phyloP scores from a whole-genome alignment of 129 eudicot genomes.

The Kitagawia praeruptora region DNA sequence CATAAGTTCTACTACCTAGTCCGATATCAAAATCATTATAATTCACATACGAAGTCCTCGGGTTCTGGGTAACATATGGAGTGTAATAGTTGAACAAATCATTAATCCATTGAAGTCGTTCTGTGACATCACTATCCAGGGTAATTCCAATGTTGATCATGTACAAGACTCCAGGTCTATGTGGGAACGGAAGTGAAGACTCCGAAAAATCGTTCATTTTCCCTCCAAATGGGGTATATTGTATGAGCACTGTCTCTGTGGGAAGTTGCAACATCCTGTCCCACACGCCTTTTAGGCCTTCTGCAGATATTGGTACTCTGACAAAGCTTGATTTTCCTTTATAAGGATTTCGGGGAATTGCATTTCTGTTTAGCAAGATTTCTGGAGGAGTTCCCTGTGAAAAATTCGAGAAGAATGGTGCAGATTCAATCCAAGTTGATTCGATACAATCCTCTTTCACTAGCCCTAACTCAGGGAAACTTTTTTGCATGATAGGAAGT shows the following conservation, averaged over 20 bases:
- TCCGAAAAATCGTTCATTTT: background rate
- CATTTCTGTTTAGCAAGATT: background rate
- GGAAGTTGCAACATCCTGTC: conserved; percentile 6
- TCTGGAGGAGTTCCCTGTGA: background rate
- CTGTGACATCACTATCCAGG: background rate
- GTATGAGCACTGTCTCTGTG: background rate
- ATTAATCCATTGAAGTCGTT: background rate
- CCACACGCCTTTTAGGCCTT: conserved; percentile 3
- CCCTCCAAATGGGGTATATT: background rate
- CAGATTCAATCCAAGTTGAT: background rate
- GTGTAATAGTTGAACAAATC: background rate
- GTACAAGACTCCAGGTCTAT: background rate
- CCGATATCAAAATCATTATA: background rate
- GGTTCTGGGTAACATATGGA: background rate
- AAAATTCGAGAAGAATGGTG: conserved; percentile 1
- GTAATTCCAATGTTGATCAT: background rate
- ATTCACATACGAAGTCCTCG: background rate
- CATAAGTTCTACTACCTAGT: background rate
- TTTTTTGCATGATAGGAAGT: background rate
- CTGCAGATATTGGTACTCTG: background rate
- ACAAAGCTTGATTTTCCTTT: conserved; percentile 7
- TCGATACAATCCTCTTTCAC: conserved; percentile 1
- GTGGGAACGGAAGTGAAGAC: conserved; percentile 1
- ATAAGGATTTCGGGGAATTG: background rate
- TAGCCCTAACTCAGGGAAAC: background rate